Conservation (phyloP, 2,329 filamentous ascomycete species). For the Stagonosporopsis cucurbitacearum region DNA sequence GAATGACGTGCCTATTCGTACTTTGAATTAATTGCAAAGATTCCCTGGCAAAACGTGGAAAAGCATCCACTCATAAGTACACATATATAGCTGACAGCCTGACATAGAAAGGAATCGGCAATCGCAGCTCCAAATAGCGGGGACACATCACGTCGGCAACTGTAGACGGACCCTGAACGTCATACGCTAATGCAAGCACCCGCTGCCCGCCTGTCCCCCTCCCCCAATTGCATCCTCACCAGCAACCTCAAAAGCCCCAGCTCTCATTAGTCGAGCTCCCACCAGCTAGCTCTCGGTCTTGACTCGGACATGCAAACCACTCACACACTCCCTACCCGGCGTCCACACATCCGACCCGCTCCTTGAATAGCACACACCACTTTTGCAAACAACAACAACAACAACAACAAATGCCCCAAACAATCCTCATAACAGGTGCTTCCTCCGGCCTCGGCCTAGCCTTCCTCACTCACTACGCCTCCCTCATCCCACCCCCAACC, state of each 20-base stretch:
- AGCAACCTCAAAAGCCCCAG: background rate
- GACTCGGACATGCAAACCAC: background rate
- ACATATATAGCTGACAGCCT: background rate
- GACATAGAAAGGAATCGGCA: background rate
- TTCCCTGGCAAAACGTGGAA: background rate
- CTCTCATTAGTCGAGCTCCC: background rate
- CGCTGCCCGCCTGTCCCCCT: background rate
- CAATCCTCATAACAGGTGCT: slow-evolving; percentile 89
- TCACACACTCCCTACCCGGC: background rate
- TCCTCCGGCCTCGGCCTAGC: slow-evolving; percentile 88
- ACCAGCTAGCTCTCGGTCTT: background rate
- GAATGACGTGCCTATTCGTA: too few relatives aligned
- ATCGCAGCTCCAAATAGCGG: slow-evolving; percentile 6
- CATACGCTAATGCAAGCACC: slow-evolving; percentile 17
- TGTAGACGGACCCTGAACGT: slow-evolving; percentile 12
- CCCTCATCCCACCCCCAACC: slow-evolving; percentile 7
- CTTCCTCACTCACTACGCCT: slow-evolving; percentile 48
- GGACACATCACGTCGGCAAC: slow-evolving; percentile 17
- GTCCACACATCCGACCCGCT: background rate
- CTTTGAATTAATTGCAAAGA: background rate
- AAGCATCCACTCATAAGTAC: background rate
- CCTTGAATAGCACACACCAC: too few relatives aligned
- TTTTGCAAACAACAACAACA: too few relatives aligned
- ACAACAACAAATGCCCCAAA: slow-evolving; percentile 47
- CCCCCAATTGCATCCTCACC: background rate